phyloP scores from a whole-genome alignment of 352 stramenopile species.

The Globisporangium canariense region DNA sequence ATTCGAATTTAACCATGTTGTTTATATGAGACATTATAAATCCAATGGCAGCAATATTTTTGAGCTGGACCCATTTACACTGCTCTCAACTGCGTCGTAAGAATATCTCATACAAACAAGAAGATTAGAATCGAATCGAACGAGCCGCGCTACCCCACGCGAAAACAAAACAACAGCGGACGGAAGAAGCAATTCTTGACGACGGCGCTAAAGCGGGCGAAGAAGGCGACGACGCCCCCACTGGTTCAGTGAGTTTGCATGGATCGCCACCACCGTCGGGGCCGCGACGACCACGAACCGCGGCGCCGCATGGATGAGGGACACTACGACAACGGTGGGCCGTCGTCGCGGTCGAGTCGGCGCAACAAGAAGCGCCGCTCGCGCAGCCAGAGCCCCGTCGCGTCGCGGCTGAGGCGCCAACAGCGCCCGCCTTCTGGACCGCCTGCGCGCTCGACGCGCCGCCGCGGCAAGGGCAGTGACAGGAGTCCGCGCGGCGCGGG shows the following conservation, averaged over 20 bases:
- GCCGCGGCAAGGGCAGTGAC: conserved; percentile 11
- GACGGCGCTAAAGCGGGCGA: background rate
- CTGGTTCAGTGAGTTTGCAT: background rate
- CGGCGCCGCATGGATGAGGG: conserved; percentile 9
- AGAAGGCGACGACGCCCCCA: background rate
- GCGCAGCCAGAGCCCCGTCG: conserved; percentile 23
- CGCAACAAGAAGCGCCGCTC: conserved; percentile 27
- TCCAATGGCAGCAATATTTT: no score
- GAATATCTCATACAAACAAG: no score
- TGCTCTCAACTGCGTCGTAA: no score
- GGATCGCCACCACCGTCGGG: conserved; percentile 10
- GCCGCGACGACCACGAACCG: conserved; percentile 18
- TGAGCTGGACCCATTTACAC: no score
- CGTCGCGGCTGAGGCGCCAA: conserved; percentile 10
- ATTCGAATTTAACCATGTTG: no score
- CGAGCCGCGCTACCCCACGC: no score
- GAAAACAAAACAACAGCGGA: background rate
- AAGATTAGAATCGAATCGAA: no score
- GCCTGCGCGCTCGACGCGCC: conserved; percentile 4
- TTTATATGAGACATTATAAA: no score
- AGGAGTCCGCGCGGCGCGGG: background rate
- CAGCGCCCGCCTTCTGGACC: conserved; percentile 4
- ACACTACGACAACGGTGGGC: conserved; percentile 11
- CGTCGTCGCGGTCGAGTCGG: conserved; percentile 17
- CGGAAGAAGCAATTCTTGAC: background rate